Evolutionary conservation across 257 asterid genomes (phyloP), one percentile per base, ranked within the genome.

Genomic region (Haberlea rhodopensis): DNA sequence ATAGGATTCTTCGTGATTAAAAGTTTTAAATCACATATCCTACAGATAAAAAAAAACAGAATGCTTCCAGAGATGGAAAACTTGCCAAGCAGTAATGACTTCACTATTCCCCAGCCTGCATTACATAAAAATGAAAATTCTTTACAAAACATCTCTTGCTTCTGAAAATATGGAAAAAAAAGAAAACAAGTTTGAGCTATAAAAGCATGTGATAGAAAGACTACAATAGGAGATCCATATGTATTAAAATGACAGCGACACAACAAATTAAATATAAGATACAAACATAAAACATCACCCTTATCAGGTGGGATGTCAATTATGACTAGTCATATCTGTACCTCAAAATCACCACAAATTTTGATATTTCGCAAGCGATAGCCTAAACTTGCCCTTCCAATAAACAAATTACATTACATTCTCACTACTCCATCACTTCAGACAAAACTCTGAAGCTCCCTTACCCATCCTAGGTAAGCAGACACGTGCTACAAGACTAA

Each of bases 71-170:
- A 9, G 8, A 26, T 34, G 68, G 55, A 54, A 63, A 67, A 10
- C 8, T 66, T 20, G 34, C 29, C 48, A 53, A 43, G 11, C 29
- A n/a, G n/a, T 29, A 34, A 19, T 55, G 49, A 25, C 60, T 69
- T 74, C 75, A 74, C 53, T 74, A 75, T 46, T 68, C 71, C 0
- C 46, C 46, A 34, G 65, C 74, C 79, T 68, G 75, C 71, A 68
- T 55, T 49, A 6, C 61, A 49, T 63, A 22, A 60, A 49, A 68
- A 3, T 32, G 40, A 24, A 24, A 48, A 20, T 57, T 53, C 48
- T 48, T 31, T 45, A 60, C 56, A n/a, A 24, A 9, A 18, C n/a
- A n/a, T n/a, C n/a, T n/a, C n/a, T n/a, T n/a, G n/a, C n/a, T n/a
- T n/a, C n/a, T n/a, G 53, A 20, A 57, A 9, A 20, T 31, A 2